These are phyloP conservation scores for Xanthoparmelia taractica DNA, from an alignment of 495 filamentous ascomycete genomes.

Conservation along the genomic window DNA sequence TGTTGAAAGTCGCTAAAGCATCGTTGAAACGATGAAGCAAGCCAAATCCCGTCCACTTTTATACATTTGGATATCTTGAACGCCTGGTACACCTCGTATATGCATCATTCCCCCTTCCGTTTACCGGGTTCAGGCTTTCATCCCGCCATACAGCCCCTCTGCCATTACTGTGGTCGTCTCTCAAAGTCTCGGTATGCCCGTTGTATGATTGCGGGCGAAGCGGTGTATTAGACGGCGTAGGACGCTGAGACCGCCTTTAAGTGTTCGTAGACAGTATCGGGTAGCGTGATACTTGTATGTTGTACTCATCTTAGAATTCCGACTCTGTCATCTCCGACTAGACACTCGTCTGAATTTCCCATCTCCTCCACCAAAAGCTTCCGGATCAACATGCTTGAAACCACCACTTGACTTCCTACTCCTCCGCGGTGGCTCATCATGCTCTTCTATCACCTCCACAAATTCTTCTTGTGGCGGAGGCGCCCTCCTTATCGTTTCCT, in stretches of 20 bases:
- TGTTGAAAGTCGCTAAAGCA: background rate
- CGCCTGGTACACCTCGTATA: conserved; percentile 5
- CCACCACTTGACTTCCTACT: conserved; percentile 22
- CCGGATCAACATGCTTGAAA: conserved; percentile 32
- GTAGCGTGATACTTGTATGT: background rate
- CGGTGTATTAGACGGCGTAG: background rate
- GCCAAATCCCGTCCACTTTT: conserved; percentile 3
- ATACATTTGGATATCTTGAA: conserved; percentile 15
- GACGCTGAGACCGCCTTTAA: background rate
- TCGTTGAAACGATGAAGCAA: conserved; percentile 3
- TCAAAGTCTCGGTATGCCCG: background rate
- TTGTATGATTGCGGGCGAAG: background rate
- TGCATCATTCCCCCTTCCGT: background rate
- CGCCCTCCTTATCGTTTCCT: conserved; percentile 24
- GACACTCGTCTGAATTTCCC: conserved; percentile 27
- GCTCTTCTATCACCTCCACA: conserved; percentile 38
- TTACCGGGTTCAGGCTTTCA: background rate
- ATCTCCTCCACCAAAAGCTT: conserved; percentile 32
- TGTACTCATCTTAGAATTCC: background rate
- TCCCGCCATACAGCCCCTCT: background rate
- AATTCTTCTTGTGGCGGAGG: conserved; percentile 27
- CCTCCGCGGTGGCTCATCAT: conserved; percentile 21
- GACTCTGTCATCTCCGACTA: conserved; percentile 23
- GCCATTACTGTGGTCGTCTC: background rate
- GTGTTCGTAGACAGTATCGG: background rate